phyloP scores from a whole-genome alignment of 768 basidiomycete genomes.

The Vararia minispora region DNA sequence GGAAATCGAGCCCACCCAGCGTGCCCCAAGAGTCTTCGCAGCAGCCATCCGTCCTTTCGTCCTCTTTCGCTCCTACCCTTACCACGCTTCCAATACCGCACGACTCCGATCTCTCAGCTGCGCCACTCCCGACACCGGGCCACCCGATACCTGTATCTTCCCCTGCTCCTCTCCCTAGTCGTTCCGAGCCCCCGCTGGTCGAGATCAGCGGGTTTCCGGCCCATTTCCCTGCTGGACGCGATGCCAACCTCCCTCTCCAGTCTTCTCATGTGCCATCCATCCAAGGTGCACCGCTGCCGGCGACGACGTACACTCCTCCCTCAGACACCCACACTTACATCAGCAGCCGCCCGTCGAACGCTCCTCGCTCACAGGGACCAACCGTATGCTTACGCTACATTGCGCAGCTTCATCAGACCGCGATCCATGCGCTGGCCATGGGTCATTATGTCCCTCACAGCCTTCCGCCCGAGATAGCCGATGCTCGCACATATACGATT shows the following conservation, averaged over 20 bases:
- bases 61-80: background rate
- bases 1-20: slow-evolving; percentile 45
- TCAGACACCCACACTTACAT: background rate
- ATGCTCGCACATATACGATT: slow-evolving; percentile 16
- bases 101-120: too few relatives aligned
- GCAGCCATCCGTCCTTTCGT: slow-evolving; percentile 4
- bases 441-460: slow-evolving; percentile 17
- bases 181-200: too few relatives aligned
- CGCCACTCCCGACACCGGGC: too few relatives aligned
- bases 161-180: too few relatives aligned
- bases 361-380: slow-evolving; percentile 7
- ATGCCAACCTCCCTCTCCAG: background rate
- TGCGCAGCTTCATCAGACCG: slow-evolving; percentile 6
- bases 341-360: background rate
- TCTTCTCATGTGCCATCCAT: too few relatives aligned
- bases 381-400: slow-evolving; percentile 9
- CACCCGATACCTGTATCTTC: too few relatives aligned
- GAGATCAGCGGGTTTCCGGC: too few relatives aligned
- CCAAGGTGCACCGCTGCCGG: background rate
- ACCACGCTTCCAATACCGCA: too few relatives aligned
- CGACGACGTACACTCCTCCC: background rate
- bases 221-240: too few relatives aligned
- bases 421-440: slow-evolving; percentile 8
- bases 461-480: slow-evolving; percentile 11
- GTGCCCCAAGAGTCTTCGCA: slow-evolving; percentile 13